These are phyloP conservation scores for Phytophthora sojae DNA, from an alignment of 352 stramenopile species.

Conservation along the genomic window DNA sequence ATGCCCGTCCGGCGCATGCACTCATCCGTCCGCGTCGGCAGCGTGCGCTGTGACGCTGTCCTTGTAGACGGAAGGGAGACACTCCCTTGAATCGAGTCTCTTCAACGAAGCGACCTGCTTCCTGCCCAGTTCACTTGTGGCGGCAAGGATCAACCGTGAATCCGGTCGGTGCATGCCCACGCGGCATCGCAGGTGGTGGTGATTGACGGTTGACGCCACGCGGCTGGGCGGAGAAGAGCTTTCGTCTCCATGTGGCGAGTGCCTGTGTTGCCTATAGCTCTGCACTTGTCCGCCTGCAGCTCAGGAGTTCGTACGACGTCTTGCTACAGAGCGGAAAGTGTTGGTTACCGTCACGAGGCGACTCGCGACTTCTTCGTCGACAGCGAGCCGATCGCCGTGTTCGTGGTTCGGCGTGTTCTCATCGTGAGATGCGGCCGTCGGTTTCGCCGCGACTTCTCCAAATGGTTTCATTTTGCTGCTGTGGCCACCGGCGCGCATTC, in stretches of 20 bases:
- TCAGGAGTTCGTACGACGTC: background rate
- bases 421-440: conserved; percentile 9
- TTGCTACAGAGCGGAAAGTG: background rate
- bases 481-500: too few species aligned
- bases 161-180: conserved; percentile 2
- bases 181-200: background rate
- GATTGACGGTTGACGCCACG: background rate
- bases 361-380: conserved; percentile 10
- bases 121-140: background rate
- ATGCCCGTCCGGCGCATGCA: background rate
- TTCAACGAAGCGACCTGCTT: too few species aligned
- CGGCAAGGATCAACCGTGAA: background rate
- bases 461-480: background rate
- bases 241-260: background rate
- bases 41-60: background rate
- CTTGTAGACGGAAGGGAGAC: background rate
- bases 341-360: background rate
- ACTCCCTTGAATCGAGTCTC: too few species aligned
- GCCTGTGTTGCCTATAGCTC: background rate
- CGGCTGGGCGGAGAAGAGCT: background rate
- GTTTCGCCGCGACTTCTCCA: conserved; percentile 18
- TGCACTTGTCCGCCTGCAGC: background rate
- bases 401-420: conserved; percentile 10
- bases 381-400: conserved; percentile 17
- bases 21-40: background rate